These are phyloP conservation scores for Schizophyllum amplum DNA, from an alignment of 1,284 basidiomycete genomes.

Conservation along the genomic window DNA sequence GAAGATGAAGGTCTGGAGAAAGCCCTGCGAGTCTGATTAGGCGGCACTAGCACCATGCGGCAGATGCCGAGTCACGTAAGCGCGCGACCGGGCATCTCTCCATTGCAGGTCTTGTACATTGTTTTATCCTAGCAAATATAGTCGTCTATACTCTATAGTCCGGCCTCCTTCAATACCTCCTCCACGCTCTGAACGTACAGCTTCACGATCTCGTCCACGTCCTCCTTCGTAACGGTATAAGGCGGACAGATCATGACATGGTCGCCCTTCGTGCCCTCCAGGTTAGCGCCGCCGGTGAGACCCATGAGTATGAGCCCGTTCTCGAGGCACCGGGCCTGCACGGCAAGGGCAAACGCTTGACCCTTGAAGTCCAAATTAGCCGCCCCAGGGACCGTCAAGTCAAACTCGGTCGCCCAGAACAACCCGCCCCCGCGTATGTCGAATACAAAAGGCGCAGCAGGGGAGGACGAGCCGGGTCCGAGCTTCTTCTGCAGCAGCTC, in stretches of 20 bases:
- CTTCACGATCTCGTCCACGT: slow-evolving; percentile 60
- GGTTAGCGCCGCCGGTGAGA: slow-evolving; percentile 57
- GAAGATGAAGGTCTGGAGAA: not conserved
- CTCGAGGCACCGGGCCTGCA: slow-evolving; percentile 51
- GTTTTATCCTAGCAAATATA: too few species aligned
- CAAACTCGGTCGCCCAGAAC: slow-evolving; percentile 71
- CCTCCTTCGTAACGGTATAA: slow-evolving; percentile 60
- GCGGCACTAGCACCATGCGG: too few species aligned
- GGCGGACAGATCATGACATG: slow-evolving; percentile 66
- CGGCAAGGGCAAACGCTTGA: slow-evolving; percentile 46
- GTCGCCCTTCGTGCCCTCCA: slow-evolving; percentile 66
- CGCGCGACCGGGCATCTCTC: not conserved
- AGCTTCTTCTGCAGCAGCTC: slow-evolving; percentile 42
- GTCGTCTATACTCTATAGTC: not conserved
- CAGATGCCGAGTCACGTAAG: not conserved
- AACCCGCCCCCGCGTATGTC: slow-evolving; percentile 59
- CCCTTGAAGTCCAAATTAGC: slow-evolving; percentile 40
- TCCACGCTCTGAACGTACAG: slow-evolving; percentile 56
- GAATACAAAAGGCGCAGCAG: slow-evolving; percentile 57
- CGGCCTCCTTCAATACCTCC: slow-evolving; percentile 37
- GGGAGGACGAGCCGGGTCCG: slow-evolving; percentile 42
- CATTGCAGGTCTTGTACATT: not conserved
- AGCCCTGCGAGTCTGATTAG: not conserved
- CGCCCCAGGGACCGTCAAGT: slow-evolving; percentile 40
- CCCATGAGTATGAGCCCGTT: slow-evolving; percentile 67